Base-by-base conservation (phyloP, 2,329 filamentous ascomycete genomes). In the Fusarium nurragi region DNA sequence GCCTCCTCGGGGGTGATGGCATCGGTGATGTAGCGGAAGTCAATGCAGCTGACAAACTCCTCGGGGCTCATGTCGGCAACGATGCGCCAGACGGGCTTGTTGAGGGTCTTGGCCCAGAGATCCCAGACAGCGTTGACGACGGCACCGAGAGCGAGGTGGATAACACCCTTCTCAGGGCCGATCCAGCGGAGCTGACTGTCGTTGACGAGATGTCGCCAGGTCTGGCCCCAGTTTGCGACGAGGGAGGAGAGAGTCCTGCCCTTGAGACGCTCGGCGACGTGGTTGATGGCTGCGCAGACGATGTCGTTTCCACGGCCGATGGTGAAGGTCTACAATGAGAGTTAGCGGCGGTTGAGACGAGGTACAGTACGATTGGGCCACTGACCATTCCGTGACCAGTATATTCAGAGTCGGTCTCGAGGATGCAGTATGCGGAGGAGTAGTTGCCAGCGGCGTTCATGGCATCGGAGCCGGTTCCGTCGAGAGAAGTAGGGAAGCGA, bases 371-470 rank as follows among this genome's bases (percentile, higher is more conserved):
- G 16, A 43, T 54, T 44, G 23, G 12, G 11, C 19, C 10, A 50
- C 71, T 60, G 75, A 91, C 89, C 91, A 94, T 94, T 73, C 92
- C 91, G 74, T 95, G 91, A 14, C 92, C 92, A 2, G 84, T 83
- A 73, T 85, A 85, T 12, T 84, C 75, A 1, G 90, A 89, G 75
- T 96, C 90, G 1, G 93, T 97, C 74, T 92, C 82, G 45, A 97
- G 81, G 72, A 97, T 94, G 77, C 93, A 97, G 83, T 97, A 97
- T n/a, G 94, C 93, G 13, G 93, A 85, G 2, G 93, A 97, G 80
- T 97, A 97, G 79, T 97, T 93, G 62, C 93, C 91, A 4, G 93
- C 93, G 4, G 92, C 91, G 75, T 97, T 97, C 94, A 97, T 97
- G 73, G 93, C 94, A 86, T 97, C 94, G 10, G 92, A 96, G 72